phyloP scores from a whole-genome alignment of 345 rosid genomes.

The Arabidopsis suecica region DNA sequence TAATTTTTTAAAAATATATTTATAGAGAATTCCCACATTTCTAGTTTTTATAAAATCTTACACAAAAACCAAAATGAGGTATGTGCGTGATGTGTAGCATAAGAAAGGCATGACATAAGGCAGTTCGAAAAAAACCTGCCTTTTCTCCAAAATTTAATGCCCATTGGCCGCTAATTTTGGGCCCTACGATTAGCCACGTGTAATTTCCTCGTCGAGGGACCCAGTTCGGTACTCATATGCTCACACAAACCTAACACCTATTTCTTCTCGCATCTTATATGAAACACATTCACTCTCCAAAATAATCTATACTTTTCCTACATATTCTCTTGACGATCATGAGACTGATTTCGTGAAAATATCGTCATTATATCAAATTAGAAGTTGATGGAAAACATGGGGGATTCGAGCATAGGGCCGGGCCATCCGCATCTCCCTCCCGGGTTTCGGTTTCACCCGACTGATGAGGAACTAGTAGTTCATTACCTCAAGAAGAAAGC shows the following conservation, averaged over 20 bases:
- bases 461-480: constrained; percentile 73
- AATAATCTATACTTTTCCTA: constrained; percentile 5
- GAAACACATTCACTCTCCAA: constrained; percentile 36
- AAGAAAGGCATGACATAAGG: constrained; percentile 59
- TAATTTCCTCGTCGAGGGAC: constrained; percentile 32
- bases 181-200: constrained; percentile 51
- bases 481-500: constrained; percentile 74
- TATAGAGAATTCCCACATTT: constrained; percentile 8
- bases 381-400: constrained; percentile 40
- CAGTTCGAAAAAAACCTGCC: constrained; percentile 53
- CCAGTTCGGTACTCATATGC: constrained; percentile 45
- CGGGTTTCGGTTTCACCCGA: constrained; percentile 71
- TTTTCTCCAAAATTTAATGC: constrained; percentile 45
- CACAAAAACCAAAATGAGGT: constrained; percentile 38
- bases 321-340: constrained; percentile 10
- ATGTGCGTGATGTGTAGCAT: constrained; percentile 49
- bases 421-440: constrained; percentile 55
- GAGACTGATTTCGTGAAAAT: constrained; percentile 5
- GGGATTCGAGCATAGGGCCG: constrained; percentile 37
- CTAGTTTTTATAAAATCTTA: not conserved
- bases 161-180: constrained; percentile 45
- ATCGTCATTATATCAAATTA: not conserved
- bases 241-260: constrained; percentile 39
- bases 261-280: constrained; percentile 45
- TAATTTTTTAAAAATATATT: not conserved